A percentile compares a stretch with the other conserved stretches of the same genome.
Conservation (phyloP, 768 basidiomycete species). For the Lepiota brunneoincarnata region DNA sequence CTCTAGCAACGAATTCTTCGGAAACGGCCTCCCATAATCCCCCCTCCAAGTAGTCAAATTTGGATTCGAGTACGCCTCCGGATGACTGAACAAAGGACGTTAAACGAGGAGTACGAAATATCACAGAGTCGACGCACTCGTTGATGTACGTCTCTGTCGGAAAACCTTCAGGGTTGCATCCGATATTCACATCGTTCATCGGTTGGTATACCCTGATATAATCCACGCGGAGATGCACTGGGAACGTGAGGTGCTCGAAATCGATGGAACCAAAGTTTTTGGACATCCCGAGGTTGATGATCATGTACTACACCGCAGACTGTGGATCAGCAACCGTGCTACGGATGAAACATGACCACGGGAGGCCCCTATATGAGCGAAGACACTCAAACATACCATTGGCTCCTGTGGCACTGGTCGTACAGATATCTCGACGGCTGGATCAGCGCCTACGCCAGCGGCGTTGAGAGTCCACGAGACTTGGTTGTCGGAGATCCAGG, state of each 20-base stretch:
- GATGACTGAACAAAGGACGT: conserved; percentile 30
- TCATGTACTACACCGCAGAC: conserved; percentile 57
- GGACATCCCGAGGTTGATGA: conserved; percentile 81
- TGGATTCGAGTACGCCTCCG: conserved; percentile 68
- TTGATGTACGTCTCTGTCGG: conserved; percentile 71
- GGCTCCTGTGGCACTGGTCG: conserved; percentile 77
- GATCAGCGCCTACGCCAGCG: conserved; percentile 61
- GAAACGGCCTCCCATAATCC: conserved; percentile 48
- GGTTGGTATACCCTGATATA: conserved; percentile 68
- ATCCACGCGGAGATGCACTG: conserved; percentile 42
- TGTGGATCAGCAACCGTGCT: neutral
- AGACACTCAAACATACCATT: conserved; percentile 50
- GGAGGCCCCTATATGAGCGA: neutral
- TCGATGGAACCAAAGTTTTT: conserved; percentile 72
- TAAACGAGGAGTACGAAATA: neutral
- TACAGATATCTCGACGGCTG: conserved; percentile 51
- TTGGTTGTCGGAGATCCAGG: conserved; percentile 71
- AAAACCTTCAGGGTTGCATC: conserved; percentile 60
- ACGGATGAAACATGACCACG: no score
- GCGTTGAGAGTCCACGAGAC: conserved; percentile 72
- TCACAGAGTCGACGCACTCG: conserved; percentile 29
- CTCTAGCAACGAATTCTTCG: conserved; percentile 45
- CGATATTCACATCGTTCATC: conserved; percentile 52
- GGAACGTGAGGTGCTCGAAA: conserved; percentile 62
- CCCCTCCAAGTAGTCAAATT: conserved; percentile 43